Conservation (phyloP, 2,329 filamentous ascomycete genomes). For the Trichoderma harzianum region DNA sequence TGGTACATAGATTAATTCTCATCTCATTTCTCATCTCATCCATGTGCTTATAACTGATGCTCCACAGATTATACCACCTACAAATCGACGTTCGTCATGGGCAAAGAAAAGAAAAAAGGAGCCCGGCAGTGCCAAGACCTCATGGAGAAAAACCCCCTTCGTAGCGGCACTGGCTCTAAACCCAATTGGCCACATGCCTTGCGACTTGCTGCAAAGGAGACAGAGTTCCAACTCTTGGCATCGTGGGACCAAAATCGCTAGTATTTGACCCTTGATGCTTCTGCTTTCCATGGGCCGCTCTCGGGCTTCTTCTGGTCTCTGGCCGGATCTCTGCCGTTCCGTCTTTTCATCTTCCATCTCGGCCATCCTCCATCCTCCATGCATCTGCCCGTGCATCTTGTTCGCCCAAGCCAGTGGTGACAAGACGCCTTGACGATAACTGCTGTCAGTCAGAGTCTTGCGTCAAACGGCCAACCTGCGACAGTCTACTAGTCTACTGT, state of each 20-base stretch:
- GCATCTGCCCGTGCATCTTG: neutral
- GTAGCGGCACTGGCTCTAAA: slow-evolving; percentile 18
- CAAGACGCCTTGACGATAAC: neutral
- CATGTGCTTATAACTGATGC: neutral
- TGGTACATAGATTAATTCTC: neutral
- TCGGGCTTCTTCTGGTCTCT: neutral
- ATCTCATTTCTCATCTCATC: neutral
- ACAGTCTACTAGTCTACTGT: neutral
- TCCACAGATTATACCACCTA: neutral
- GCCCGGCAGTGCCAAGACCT: slow-evolving; percentile 18
- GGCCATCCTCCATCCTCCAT: neutral
- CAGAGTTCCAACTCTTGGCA: slow-evolving; percentile 9
- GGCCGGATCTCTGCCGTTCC: neutral
- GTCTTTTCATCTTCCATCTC: neutral
- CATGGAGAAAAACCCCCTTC: neutral
- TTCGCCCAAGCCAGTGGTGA: neutral
- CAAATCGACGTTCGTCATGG: neutral
- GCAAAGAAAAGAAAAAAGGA: neutral
- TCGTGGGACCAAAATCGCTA: slow-evolving; percentile 13
- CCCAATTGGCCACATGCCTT: slow-evolving; percentile 16
- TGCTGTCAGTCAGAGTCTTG: neutral
- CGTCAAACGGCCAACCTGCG: neutral
- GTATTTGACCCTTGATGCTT: slow-evolving; percentile 11
- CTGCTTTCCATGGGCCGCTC: neutral
- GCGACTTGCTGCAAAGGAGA: neutral